Evolutionary conservation across 2,329 filamentous ascomycete genomes (phyloP).

Genomic region (Claviceps monticola): DNA sequence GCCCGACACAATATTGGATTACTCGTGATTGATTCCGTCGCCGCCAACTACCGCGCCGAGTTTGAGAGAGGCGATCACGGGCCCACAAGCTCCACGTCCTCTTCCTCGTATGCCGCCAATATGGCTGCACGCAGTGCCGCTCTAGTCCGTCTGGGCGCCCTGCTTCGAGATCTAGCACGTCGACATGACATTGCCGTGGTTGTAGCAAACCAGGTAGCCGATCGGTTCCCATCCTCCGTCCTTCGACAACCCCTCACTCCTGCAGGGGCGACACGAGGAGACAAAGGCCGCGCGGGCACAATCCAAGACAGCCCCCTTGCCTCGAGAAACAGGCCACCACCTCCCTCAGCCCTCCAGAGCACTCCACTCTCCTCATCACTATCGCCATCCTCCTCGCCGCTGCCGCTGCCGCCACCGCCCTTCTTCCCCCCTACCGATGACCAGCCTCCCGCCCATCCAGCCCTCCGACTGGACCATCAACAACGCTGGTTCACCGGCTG

Average conservation of each 20-base stretch:
- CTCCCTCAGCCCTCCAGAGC: constrained; percentile 16
- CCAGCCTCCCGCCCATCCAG: constrained; percentile 26
- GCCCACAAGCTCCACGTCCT: background rate
- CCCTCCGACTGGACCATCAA: constrained; percentile 71
- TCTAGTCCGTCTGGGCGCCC: constrained; percentile 60
- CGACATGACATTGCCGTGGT: constrained; percentile 69
- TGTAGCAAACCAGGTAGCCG: constrained; percentile 88
- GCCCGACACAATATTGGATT: constrained; percentile 64
- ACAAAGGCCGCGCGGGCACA: background rate
- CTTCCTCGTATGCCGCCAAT: constrained; percentile 30
- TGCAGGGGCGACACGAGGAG: background rate
- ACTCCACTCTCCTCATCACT: constrained; percentile 14
- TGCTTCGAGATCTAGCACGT: constrained; percentile 63
- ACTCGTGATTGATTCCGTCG: constrained; percentile 78
- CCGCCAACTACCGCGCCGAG: constrained; percentile 90
- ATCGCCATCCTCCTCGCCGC: constrained; percentile 8
- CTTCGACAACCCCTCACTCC: background rate
- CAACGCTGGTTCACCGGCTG: constrained; percentile 93
- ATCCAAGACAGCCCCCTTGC: constrained; percentile 37
- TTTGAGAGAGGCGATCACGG: constrained; percentile 45
- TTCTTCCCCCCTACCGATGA: constrained; percentile 18
- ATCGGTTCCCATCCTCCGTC: constrained; percentile 48
- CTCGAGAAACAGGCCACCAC: constrained; percentile 25
- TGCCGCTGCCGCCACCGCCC: constrained; percentile 14
- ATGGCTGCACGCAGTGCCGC: constrained; percentile 67